Evolutionary conservation across 1,284 basidiomycete genomes (phyloP), one percentile per base, ranked within the genome.

Genomic region (Apiotrichum gracile): DNA sequence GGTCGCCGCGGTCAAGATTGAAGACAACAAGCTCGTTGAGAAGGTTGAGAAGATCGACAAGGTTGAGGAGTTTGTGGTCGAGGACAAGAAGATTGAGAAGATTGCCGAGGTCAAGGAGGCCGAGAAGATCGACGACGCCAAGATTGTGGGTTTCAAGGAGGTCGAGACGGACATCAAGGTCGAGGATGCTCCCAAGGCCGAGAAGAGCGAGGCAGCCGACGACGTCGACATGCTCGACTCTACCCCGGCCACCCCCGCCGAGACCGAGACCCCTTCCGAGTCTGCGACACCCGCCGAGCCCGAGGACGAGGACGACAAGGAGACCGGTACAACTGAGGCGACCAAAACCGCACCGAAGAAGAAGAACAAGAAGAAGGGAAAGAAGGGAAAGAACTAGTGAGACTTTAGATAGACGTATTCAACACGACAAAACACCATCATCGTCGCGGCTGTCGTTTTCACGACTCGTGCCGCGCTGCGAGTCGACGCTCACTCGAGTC

Each of bases 301-400:
- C n/a, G 41, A 27, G 13, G 24, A 12, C 40, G 40, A 14, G 33
- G 51, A 40, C 40, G 46, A 10, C 29, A 34, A 12, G 19, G n/a
- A 29, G 13, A n/a, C 19, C 14, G 25, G 25, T 5, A 9, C 25
- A 4, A 16, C 38, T 22, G 21, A 17, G 3, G n/a, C n/a, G 13
- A 16, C 33, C 7, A 34, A 34, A 16, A 16, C 33, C 5, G 33
- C 33, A 9, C n/a, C 39, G 3, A 43, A 43, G 41, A 43, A 43
- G 41, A 43, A 43, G 41, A 43, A 43, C 41, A 43, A 43, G 41
- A 43, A 43, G 41, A 43, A 43, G 26, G 41, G 41, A n/a, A 43
- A 43, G 41, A 43, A 43, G 41, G 41, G 41, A 43, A 43, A 43
- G 41, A 43, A 43, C 41, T 43, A 43, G 41, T 33, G 31, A 33